Evolutionary conservation across 139 green algal genomes (phyloP), one percentile per base, ranked within the genome.

Genomic region (Ulvella scutata): DNA sequence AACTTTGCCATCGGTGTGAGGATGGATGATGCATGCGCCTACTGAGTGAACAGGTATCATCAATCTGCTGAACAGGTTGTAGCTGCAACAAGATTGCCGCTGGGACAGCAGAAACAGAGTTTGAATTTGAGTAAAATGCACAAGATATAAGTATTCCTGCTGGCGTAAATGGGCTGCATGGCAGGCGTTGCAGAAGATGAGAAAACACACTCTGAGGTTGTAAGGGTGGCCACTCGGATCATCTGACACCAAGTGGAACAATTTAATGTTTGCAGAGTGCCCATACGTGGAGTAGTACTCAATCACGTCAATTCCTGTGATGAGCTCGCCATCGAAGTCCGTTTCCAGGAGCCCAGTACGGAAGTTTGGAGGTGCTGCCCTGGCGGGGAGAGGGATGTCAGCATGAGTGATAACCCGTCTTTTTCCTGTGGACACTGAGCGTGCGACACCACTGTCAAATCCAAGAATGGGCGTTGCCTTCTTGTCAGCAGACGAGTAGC

Each of bases 251-350:
- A 75, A 82, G 77, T 86, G 79, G 61, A 88, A 86, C 77, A 88
- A 72, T 77, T 86, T 84, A 35, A 88, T 79, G 37, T 61, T 44
- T 17, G 83, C 83, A 29, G 74, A 72, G 44, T 86, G 79, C 23
- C 83, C 83, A 36, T 80, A 79, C 0, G 76, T 76, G 20, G 81
- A 74, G 38, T 85, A 88, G 77, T 88, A 88, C 60, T 84, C 75
- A 17, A 88, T 80, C 3, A 86, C 76, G 72, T 88, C 83, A 37
- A 82, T 81, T 33, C 80, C 81, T 77, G 85, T 67, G 17, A 67
- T 67, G 51, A 67, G 31, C 2, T 67, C 51, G 31, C 51, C 51
- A 9, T 67, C 51, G 20, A 36, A 67, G 51, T 67, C 51, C 13
- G 51, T 26, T 23, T 67, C 51, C 31, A 67, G 51, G n/a, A 67